Evolutionary conservation across 2,329 filamentous ascomycete genomes (phyloP).

Genomic region (Alternaria hordeiaustralica): DNA sequence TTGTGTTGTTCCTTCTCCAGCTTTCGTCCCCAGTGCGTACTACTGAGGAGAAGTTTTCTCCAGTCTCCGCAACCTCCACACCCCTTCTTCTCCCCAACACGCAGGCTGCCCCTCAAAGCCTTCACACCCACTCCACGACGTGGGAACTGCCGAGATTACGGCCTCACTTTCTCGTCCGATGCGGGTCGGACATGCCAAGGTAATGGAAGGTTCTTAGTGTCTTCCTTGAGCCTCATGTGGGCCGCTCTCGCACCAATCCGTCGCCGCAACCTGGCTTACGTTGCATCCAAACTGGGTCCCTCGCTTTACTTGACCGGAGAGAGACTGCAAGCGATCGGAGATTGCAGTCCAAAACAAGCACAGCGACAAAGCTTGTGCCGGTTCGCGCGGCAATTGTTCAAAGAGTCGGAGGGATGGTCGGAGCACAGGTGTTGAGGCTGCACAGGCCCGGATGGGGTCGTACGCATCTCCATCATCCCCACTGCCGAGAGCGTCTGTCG

Average conservation of each 20-base stretch:
- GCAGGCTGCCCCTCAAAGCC: slow-evolving; percentile 6
- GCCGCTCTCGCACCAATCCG: slow-evolving; percentile 7
- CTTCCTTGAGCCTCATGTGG: slow-evolving; percentile 18
- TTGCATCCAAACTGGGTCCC: slow-evolving; percentile 6
- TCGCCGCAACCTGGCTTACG: slow-evolving; percentile 6
- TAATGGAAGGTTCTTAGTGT: slow-evolving; percentile 13
- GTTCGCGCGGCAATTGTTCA: slow-evolving; percentile 14
- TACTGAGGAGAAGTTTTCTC: neutral
- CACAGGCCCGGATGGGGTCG: slow-evolving; percentile 13
- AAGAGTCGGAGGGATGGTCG: slow-evolving; percentile 15
- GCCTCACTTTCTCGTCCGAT: slow-evolving; percentile 5
- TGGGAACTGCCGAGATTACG: slow-evolving; percentile 11
- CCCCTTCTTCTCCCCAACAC: slow-evolving; percentile 10
- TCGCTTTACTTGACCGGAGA: neutral
- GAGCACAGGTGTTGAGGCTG: slow-evolving; percentile 12
- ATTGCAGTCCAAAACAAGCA: slow-evolving; percentile 5
- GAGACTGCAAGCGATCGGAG: slow-evolving; percentile 2
- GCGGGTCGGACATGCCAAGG: slow-evolving; percentile 4
- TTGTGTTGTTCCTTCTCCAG: neutral
- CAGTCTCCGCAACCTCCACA: slow-evolving; percentile 10
- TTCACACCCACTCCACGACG: slow-evolving; percentile 8
- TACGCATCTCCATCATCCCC: slow-evolving; percentile 9
- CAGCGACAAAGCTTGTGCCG: slow-evolving; percentile 4
- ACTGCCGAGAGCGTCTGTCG: slow-evolving; percentile 13
- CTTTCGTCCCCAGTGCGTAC: slow-evolving; percentile 1